A percentile compares a stretch with the other conserved stretches of the same genome.
Conservation (phyloP, 257 asterid species). For the Lavandula angustifolia region DNA sequence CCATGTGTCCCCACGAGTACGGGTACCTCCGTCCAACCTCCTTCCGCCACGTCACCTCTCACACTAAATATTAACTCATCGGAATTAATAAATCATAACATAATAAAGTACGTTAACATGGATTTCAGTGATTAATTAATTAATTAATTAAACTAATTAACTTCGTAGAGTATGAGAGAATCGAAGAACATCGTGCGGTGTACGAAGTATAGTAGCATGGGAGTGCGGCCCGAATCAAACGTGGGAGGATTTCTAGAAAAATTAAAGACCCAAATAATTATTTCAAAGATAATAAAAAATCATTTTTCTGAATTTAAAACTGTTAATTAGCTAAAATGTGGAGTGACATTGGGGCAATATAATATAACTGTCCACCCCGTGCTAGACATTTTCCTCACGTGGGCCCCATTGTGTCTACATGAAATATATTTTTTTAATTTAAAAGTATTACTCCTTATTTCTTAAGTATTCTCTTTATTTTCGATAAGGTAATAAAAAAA, state of each 20-base stretch:
- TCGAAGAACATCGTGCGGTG: slow-evolving; percentile 54
- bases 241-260: slow-evolving; percentile 39
- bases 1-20: slow-evolving; percentile 35
- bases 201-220: slow-evolving; percentile 60
- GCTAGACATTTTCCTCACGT: slow-evolving; percentile 41
- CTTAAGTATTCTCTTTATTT: too few species aligned
- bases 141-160: slow-evolving; percentile 34
- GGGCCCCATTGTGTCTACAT: slow-evolving; percentile 17
- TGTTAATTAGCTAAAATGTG: slow-evolving; percentile 23
- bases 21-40: slow-evolving; percentile 25
- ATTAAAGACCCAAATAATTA: slow-evolving; percentile 2
- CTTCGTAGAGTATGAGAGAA: slow-evolving; percentile 28
- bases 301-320: slow-evolving; percentile 12
- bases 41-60: slow-evolving; percentile 28
- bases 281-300: neutral
- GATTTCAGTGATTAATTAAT: slow-evolving; percentile 49
- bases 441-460: too few species aligned
- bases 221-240: slow-evolving; percentile 55
- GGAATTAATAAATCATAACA: neutral
- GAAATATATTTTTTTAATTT: neutral
- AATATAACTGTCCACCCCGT: slow-evolving; percentile 46
- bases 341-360: slow-evolving; percentile 33
- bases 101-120: slow-evolving; percentile 31
- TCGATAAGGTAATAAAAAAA: too few species aligned
- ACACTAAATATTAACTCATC: slow-evolving; percentile 9